Evolutionary conservation across 345 rosid species (phyloP), one percentile per base, ranked within the genome.

Genomic region (Mercurialis annua): DNA sequence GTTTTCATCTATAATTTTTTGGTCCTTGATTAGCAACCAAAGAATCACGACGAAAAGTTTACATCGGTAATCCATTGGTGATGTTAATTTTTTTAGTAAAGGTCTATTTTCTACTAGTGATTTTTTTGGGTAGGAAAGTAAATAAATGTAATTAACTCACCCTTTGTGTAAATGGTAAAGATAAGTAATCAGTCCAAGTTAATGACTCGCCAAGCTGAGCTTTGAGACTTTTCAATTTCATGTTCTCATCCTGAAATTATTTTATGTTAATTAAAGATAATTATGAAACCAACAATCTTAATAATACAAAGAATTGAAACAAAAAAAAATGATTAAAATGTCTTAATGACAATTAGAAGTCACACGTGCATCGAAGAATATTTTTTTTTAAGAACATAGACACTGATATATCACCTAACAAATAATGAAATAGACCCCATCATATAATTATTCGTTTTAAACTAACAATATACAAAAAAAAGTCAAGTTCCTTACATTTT

Each of bases 111-210:
- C n/a, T n/a, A n/a, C n/a, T n/a, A n/a, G n/a, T n/a, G n/a, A 2
- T 44, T 46, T 46, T 1, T n/a, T 46, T 46, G 18, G 17, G 2
- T 44, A 44, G 14, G 10, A 11, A 1, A 6, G 3, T 44, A 44
- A 44, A 11, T 44, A 44, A 44, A 34, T 4, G 40, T 15, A 49
- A 49, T 1, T 20, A 5, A 60, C 81, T 82, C 71, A 94, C 99
- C 62, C 67, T 80, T 63, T 94, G 99, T 14, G 99, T 91, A 75
- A 94, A 89, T 49, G 94, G 85, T 43, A 91, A 76, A 33, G 87
- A 87, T 63, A 89, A 65, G 71, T 90, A 93, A 79, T 93, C 99
- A 70, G 68, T 83, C 97, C 99, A 93, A 70, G 56, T 59, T 77
- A 86, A 59, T 69, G 82, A 79, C 82, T 89, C 84, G 44, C 90